A percentile compares a stretch with the other conserved stretches of the same genome.
phyloP scores from a whole-genome alignment of 2,329 filamentous ascomycete genomes.

The Xylariaceae sp. region DNA sequence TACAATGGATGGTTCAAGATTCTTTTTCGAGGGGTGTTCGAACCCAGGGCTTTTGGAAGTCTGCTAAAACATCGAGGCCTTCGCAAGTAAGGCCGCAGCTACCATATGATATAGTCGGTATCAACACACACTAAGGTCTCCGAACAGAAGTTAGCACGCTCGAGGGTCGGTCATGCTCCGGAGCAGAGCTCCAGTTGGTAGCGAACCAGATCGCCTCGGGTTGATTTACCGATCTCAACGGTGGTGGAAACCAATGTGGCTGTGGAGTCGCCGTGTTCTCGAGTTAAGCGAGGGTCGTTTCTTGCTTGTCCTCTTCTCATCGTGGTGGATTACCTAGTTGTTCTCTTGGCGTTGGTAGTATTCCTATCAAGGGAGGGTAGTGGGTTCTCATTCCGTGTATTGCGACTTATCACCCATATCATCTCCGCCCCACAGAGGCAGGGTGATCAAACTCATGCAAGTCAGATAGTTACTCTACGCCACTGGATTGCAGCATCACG shows the following conservation, averaged over 20 bases:
- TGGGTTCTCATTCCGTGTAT: background rate
- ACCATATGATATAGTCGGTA: background rate
- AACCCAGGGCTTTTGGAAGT: conserved; percentile 2
- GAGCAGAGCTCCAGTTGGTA: background rate
- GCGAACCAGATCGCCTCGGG: background rate
- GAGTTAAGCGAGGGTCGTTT: background rate
- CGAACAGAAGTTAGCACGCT: conserved; percentile 6
- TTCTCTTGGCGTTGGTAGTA: background rate
- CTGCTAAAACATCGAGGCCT: background rate
- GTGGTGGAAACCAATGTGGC: background rate
- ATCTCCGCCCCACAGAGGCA: background rate
- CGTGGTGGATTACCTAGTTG: background rate
- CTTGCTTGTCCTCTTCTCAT: conserved; percentile 1
- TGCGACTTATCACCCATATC: conserved; percentile 1
- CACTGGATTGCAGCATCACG: background rate
- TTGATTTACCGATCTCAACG: background rate
- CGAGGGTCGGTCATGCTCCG: background rate
- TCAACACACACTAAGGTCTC: conserved; percentile 5
- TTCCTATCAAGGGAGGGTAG: background rate
- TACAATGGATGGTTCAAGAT: conserved; percentile 4
- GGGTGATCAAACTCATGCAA: background rate
- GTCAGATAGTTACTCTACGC: background rate
- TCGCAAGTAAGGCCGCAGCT: conserved; percentile 12
- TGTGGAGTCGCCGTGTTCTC: background rate
- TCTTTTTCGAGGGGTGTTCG: conserved; percentile 4